phyloP scores from a whole-genome alignment of 202 grass and related monocot genomes.

The Musa balbisiana region DNA sequence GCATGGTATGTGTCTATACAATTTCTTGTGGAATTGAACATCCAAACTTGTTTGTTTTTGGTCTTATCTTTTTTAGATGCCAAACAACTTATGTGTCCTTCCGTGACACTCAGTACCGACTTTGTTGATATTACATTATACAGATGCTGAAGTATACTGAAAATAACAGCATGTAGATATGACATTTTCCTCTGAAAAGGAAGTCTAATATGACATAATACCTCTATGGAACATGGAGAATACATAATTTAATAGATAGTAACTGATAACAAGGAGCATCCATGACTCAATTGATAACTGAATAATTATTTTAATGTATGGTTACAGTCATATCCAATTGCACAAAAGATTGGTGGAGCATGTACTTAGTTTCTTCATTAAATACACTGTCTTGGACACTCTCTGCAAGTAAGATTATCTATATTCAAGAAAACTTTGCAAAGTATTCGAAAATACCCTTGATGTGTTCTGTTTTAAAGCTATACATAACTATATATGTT shows the following conservation, averaged over 20 bases:
- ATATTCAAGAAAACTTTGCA: too few species aligned
- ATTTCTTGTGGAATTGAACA: neutral
- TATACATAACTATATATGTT: too few species aligned
- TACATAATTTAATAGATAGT: too few species aligned
- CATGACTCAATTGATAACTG: neutral
- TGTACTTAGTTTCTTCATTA: neutral
- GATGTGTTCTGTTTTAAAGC: too few species aligned
- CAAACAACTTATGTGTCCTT: neutral
- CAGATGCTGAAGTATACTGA: neutral
- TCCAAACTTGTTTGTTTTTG: neutral
- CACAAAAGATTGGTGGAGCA: neutral
- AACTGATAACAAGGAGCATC: too few species aligned
- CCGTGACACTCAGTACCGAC: neutral
- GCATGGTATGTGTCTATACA: slow-evolving; percentile 58
- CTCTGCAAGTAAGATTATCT: too few species aligned
- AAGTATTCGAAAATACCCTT: too few species aligned
- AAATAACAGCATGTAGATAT: neutral
- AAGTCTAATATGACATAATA: too few species aligned
- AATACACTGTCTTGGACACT: neutral
- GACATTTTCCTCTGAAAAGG: too few species aligned
- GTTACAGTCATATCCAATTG: too few species aligned
- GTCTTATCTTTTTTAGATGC: neutral
- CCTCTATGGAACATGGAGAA: too few species aligned
- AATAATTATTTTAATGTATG: neutral
- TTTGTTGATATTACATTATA: neutral